Evolutionary conservation across 2,329 filamentous ascomycete species (phyloP).

Genomic region (Pseudogymnoascus sp.): DNA sequence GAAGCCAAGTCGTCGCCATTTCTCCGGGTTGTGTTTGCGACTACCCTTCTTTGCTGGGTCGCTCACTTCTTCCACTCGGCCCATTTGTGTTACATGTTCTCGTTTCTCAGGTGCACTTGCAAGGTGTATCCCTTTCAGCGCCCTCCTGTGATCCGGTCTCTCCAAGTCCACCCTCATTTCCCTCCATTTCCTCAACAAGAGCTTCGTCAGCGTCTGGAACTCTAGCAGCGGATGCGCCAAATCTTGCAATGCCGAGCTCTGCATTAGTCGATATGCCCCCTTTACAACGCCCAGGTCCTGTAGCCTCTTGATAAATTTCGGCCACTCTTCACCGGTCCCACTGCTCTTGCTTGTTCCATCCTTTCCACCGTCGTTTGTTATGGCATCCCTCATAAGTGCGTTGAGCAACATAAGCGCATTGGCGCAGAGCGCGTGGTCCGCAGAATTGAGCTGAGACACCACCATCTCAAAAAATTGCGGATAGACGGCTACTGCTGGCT

Average conservation of each 20-base stretch:
- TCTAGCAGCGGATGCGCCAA: slow-evolving; percentile 82
- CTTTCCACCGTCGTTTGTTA: slow-evolving; percentile 51
- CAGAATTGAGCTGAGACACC: slow-evolving; percentile 82
- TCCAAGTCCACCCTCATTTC: slow-evolving; percentile 79
- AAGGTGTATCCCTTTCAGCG: slow-evolving; percentile 67
- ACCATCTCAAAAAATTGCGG: slow-evolving; percentile 93
- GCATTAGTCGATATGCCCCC: slow-evolving; percentile 87
- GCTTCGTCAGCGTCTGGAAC: slow-evolving; percentile 86
- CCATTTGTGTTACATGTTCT: slow-evolving; percentile 22
- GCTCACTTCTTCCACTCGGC: slow-evolving; percentile 26
- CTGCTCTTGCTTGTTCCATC: slow-evolving; percentile 26
- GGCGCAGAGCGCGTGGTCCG: slow-evolving; percentile 89
- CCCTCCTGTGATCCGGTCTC: slow-evolving; percentile 76
- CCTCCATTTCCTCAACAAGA: slow-evolving; percentile 79
- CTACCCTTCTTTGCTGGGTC: slow-evolving; percentile 48
- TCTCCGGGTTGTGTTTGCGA: slow-evolving; percentile 72
- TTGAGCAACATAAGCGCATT: slow-evolving; percentile 95
- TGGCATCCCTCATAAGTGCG: slow-evolving; percentile 83
- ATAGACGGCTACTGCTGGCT: slow-evolving; percentile 82
- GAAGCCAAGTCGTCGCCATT: slow-evolving; percentile 89
- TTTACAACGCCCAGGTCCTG: slow-evolving; percentile 91
- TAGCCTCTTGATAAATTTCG: slow-evolving; percentile 85
- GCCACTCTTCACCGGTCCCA: slow-evolving; percentile 65
- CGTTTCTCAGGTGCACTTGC: slow-evolving; percentile 63
- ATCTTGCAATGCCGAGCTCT: slow-evolving; percentile 85